Evolutionary conservation across 1,139 yeast genomes (phyloP), one percentile per base, ranked within the genome.

Genomic region (Pichia sp.): DNA sequence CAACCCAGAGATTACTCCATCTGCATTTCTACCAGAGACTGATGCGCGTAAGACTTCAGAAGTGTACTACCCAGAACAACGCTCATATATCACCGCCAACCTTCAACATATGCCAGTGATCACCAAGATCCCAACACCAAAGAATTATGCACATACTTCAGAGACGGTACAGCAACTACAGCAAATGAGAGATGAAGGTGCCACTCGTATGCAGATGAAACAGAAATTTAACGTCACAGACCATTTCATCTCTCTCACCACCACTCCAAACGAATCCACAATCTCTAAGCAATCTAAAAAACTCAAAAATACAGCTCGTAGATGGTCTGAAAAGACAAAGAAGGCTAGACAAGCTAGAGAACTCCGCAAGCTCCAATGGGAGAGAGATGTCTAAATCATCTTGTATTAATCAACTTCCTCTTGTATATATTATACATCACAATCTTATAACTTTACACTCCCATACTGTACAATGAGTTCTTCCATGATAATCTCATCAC

Each of bases 141-240:
- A 77, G 53, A 63, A 63, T 23, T 81, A 83, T 55, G 71, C 74
- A 37, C 63, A 86, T 43, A 72, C 77, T 2, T 74, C 77, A 11
- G 74, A 68, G 21, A 75, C 78, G 12, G 77, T 82, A 18, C 56
- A 54, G 25, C 77, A 84, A 58, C 79, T 88, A 42, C 72, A 69
- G 47, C 50, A 62, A 30, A 64, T 85, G 51, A 74, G 96, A 58
- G 48, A 56, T 15, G 59, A 66, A 32, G 78, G 86, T 46, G 42
- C 38, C 1, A 76, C 91, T 14, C 70, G 87, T 48, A 69, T 73
- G 41, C 74, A 70, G 21, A 66, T 88, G 41, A 86, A 87, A 22
- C 66, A 69, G 42, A 69, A 79, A 57, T 88, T 72, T 53, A 63
- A 63, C 15, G 75, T 78, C 30, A 66, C 78, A 6, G 69, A 69